Evolutionary conservation across 73 alveolate genomes (phyloP).

Genomic region (Halteria grandinella): DNA sequence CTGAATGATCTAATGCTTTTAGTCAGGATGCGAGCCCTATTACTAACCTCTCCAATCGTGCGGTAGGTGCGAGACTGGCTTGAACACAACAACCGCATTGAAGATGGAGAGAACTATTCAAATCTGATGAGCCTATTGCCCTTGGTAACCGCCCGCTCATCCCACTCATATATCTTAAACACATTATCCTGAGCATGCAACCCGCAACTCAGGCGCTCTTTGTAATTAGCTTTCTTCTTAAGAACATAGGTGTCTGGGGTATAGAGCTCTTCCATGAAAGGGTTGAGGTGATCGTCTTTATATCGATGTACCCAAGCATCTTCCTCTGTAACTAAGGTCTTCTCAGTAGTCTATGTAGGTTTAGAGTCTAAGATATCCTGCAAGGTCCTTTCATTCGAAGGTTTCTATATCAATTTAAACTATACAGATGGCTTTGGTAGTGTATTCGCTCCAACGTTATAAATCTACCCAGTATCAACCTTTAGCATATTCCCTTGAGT

Average conservation of each 20-base stretch:
- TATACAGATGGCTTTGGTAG: neutral
- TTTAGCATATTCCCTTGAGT: too few relatives aligned
- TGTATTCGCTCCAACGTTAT: too few relatives aligned
- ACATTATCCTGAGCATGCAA: conserved; percentile 7
- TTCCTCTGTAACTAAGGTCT: neutral
- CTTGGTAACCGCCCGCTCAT: neutral
- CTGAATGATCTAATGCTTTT: conserved; percentile 33
- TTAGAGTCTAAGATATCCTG: too few relatives aligned
- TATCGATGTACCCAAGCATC: neutral
- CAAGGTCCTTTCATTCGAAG: too few relatives aligned
- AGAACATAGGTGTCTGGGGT: conserved; percentile 18
- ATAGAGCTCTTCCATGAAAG: conserved; percentile 17
- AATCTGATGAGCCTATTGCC: conserved; percentile 16
- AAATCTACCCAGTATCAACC: too few relatives aligned
- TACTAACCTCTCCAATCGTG: conserved; percentile 11
- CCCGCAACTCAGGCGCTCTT: conserved; percentile 6
- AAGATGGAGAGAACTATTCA: neutral
- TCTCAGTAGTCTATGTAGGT: neutral
- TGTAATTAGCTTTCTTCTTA: conserved; percentile 26
- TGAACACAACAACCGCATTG: neutral
- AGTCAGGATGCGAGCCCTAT: neutral
- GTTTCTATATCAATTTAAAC: too few relatives aligned
- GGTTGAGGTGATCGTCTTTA: neutral
- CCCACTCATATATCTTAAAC: conserved; percentile 24
- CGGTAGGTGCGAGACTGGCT: conserved; percentile 24